These are phyloP conservation scores for Stagonosporopsis cucurbitacearum DNA, from an alignment of 2,329 filamentous ascomycete genomes.

Conservation along the genomic window DNA sequence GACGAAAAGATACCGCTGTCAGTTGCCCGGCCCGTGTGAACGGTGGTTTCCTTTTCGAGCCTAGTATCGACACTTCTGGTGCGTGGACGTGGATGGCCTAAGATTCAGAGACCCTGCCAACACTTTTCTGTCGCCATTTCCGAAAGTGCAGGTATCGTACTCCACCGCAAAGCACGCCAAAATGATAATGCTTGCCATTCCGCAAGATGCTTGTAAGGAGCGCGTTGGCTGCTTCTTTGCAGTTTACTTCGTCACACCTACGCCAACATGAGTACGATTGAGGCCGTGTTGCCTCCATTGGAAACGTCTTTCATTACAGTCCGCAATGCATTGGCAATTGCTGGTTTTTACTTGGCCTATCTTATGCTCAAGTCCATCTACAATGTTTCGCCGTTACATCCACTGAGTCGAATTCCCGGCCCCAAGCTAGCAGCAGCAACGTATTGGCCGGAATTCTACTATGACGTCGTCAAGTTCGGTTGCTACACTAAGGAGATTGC, in stretches of 20 bases:
- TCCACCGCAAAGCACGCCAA: slow-evolving; percentile 14
- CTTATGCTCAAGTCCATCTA: slow-evolving; percentile 28
- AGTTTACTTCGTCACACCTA: not conserved
- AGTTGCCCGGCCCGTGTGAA: slow-evolving; percentile 5
- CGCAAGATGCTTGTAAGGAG: slow-evolving; percentile 6
- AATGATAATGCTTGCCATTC: slow-evolving; percentile 10
- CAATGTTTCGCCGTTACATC: slow-evolving; percentile 38
- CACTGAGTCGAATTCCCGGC: slow-evolving; percentile 41
- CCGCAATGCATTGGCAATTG: slow-evolving; percentile 13
- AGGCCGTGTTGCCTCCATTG: slow-evolving; percentile 5
- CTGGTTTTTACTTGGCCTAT: slow-evolving; percentile 23
- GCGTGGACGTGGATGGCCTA: not conserved
- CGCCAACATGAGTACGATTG: slow-evolving; percentile 11
- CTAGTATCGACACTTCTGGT: not conserved
- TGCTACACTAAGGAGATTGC: slow-evolving; percentile 44
- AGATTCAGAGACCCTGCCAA: slow-evolving; percentile 9
- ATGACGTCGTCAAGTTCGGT: slow-evolving; percentile 43
- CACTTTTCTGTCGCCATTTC: slow-evolving; percentile 17
- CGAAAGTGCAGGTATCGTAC: slow-evolving; percentile 20
- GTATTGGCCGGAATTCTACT: slow-evolving; percentile 46
- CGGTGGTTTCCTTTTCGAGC: not conserved
- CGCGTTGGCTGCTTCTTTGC: slow-evolving; percentile 3
- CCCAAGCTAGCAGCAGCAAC: slow-evolving; percentile 46
- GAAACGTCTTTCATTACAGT: slow-evolving; percentile 15
- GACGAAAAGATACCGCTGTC: slow-evolving; percentile 10